Evolutionary conservation across 805 yeast species (phyloP).

Genomic region (Ogataea sp.): DNA sequence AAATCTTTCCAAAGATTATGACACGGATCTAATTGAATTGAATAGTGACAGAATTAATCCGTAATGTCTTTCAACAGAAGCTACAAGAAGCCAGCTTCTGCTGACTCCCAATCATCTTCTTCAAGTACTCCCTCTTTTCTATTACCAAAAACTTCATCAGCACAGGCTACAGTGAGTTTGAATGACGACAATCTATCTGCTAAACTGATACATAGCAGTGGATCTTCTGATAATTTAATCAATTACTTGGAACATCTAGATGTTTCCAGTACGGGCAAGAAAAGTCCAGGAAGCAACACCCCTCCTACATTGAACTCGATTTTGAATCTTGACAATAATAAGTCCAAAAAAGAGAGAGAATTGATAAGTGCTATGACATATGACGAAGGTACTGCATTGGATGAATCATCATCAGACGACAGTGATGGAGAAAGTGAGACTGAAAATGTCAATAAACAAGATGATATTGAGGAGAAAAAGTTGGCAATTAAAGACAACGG

Average conservation of each 20-base stretch:
- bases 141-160: background rate
- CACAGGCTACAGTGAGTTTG: constrained; percentile 1
- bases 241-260: constrained; percentile 13
- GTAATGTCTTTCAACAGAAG: constrained; percentile 1
- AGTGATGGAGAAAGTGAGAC: constrained; percentile 10
- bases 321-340: constrained; percentile 1
- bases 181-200: background rate
- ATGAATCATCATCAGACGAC: constrained; percentile 15
- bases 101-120: background rate
- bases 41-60: background rate
- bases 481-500: background rate
- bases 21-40: too few species aligned
- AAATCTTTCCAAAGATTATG: too few species aligned
- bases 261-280: background rate
- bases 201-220: background rate
- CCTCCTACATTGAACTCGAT: constrained; percentile 10
- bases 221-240: constrained; percentile 5
- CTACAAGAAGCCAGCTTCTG: background rate
- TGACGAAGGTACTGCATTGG: constrained; percentile 5
- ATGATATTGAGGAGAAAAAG: background rate
- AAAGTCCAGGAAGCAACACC: background rate
- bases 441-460: constrained; percentile 2
- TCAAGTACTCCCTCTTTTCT: background rate
- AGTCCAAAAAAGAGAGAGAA: constrained; percentile 6
- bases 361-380: constrained; percentile 15